These are phyloP conservation scores for Daldinia caldariorum DNA, from an alignment of 495 filamentous ascomycete species.

Conservation along the genomic window DNA sequence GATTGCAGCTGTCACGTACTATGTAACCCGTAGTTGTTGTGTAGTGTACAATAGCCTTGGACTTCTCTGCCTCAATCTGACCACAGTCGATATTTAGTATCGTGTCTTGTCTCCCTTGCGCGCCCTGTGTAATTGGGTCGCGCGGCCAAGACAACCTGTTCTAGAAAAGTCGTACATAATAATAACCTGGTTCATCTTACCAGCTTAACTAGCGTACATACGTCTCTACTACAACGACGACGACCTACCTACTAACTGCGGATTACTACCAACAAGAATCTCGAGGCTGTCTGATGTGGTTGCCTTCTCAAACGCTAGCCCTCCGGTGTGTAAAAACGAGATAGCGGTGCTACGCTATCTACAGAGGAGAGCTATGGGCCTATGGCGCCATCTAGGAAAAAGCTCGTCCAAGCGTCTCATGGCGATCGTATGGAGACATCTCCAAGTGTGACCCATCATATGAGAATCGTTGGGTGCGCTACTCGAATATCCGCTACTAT, in stretches of 20 bases:
- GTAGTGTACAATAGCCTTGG: background rate
- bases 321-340: constrained; percentile 15
- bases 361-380: no score
- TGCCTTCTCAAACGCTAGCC: constrained; percentile 4
- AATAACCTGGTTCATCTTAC: background rate
- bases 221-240: no score
- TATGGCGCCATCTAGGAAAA: constrained; percentile 20
- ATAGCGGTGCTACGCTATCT: constrained; percentile 11
- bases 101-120: background rate
- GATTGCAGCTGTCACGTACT: background rate
- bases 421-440: constrained; percentile 18
- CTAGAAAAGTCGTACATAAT: constrained; percentile 33
- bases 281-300: constrained; percentile 23
- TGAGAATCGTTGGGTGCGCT: constrained; percentile 11
- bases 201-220: no score
- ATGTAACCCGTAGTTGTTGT: background rate
- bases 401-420: constrained; percentile 23
- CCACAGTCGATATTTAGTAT: constrained; percentile 5
- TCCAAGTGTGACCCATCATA: constrained; percentile 20
- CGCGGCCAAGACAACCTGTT: constrained; percentile 38
- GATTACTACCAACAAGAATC: background rate
- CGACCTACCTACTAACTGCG: no score
- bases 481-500: constrained; percentile 6
- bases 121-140: constrained; percentile 9
- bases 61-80: background rate